Evolutionary conservation across 805 yeast species (phyloP), one percentile per base, ranked within the genome.

Genomic region (Metschnikowia kunwiensis): DNA sequence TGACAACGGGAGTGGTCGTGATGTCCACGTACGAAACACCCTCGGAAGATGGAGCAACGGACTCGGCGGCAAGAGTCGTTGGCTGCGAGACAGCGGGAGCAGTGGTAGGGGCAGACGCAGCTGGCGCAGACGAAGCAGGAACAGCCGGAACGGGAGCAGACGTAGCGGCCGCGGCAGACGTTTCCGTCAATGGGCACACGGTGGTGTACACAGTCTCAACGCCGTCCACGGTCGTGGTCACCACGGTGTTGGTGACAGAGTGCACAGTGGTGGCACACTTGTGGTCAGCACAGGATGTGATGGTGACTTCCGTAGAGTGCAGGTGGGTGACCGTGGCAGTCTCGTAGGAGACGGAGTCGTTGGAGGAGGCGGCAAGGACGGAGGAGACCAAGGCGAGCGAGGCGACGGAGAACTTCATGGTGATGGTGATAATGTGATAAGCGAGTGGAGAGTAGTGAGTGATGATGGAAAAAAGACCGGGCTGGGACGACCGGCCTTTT

Each of bases 1-100:
- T 64, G 32, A 61, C 69, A 36, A 68, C 60, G 49, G 78, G 78
- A 30, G 78, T 74, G 40, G 67, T 55, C 42, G 78, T 72, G 49
- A 65, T 60, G 47, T 74, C 77, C 34, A 71, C 74, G 53, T 66
- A 70, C 31, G 62, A 50, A 53, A 63, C 55, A 20, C 55, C 54
- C 28, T 63, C 68, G 46, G 46, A 27, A 20, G 54, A 36, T 14
- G 46, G 22, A 13, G 34, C 35, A 26, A 12, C 25, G 5, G 27
- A 15, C 23, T 40, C 31, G 13, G 44, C 35, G 10, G 46, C 38
- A 28, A 35, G 33, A 17, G 48, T 27, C 26, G 40, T 25, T 15
- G 43, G 24, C 26, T 47, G 7, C 17, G 46, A 25, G 19, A 52
- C 16, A 24, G 42, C 36, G 16, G 44, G 22, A 31, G 48, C 36